Evolutionary conservation across 805 yeast genomes (phyloP).

Genomic region (Starmerella etchellsii): DNA sequence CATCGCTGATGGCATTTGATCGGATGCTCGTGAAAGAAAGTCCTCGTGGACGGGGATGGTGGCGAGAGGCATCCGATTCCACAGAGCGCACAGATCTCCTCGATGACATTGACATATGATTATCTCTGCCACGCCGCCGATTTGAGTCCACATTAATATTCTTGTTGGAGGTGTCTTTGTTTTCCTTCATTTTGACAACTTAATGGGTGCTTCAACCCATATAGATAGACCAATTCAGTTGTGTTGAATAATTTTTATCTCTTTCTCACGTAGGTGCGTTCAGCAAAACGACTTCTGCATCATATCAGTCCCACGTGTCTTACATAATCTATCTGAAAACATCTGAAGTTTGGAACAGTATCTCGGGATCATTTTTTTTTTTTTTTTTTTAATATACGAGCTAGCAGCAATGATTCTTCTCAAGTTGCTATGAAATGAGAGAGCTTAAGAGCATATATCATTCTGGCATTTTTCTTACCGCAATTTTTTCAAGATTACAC

Average conservation of each 20-base stretch:
- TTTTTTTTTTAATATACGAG: too few relatives aligned
- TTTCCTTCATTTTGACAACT: conserved; percentile 3
- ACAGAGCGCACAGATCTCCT: conserved; percentile 6
- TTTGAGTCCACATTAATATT: neutral
- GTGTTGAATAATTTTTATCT: neutral
- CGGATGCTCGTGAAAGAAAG: conserved; percentile 10
- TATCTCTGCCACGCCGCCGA: conserved; percentile 1
- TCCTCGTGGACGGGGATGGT: conserved; percentile 10
- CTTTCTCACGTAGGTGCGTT: neutral
- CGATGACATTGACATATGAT: conserved; percentile 9
- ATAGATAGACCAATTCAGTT: neutral
- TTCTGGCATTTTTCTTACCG: too few relatives aligned
- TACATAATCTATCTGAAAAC: too few relatives aligned
- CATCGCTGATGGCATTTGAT: conserved; percentile 12
- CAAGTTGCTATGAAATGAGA: too few relatives aligned
- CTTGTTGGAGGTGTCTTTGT: conserved; percentile 1
- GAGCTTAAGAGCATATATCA: too few relatives aligned
- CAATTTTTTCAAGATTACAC: too few relatives aligned
- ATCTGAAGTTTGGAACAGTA: too few relatives aligned
- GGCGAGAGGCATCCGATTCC: conserved; percentile 8
- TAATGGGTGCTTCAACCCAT: neutral
- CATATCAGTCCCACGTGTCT: too few relatives aligned
- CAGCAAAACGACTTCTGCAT: too few relatives aligned
- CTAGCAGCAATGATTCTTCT: too few relatives aligned
- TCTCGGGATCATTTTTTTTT: too few relatives aligned